Conservation (phyloP, 345 rosid genomes). For the Limnanthes douglasii region DNA sequence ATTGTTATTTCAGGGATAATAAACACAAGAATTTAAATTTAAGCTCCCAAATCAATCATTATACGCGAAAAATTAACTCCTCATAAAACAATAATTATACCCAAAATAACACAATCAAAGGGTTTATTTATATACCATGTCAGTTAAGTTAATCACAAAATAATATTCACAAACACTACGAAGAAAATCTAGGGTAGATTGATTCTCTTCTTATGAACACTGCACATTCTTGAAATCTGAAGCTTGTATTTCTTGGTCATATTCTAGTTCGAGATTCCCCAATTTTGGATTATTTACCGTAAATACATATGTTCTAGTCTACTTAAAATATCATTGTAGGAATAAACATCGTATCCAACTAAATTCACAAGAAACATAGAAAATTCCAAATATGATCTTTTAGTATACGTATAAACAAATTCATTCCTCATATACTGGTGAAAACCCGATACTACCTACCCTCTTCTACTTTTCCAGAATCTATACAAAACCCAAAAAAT, state of each 20-base stretch:
- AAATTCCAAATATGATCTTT: slow-evolving; percentile 21
- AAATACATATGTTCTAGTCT: slow-evolving; percentile 42
- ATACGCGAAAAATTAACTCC: no score
- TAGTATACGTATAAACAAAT: slow-evolving; percentile 39
- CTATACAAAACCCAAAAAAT: slow-evolving; percentile 38
- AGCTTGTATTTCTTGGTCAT: slow-evolving; percentile 47
- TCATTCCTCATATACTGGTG: slow-evolving; percentile 48
- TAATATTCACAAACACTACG: background rate
- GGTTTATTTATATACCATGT: background rate
- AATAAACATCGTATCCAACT: slow-evolving; percentile 27
- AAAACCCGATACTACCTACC: slow-evolving; percentile 45
- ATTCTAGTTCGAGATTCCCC: slow-evolving; percentile 68
- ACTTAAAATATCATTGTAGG: slow-evolving; percentile 41
- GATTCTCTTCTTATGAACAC: background rate
- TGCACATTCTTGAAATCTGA: slow-evolving; percentile 25
- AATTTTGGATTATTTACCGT: slow-evolving; percentile 23
- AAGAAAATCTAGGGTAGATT: slow-evolving; percentile 6
- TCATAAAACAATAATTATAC: no score
- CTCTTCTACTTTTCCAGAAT: slow-evolving; percentile 22
- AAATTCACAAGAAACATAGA: slow-evolving; percentile 25
- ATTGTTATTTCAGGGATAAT: no score
- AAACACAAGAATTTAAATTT: no score
- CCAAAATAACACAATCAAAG: background rate
- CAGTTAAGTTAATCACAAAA: slow-evolving; percentile 2
- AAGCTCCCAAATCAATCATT: no score